These are phyloP conservation scores for Cystobasidium slooffiae DNA, from an alignment of 1,284 basidiomycete species.

Conservation along the genomic window DNA sequence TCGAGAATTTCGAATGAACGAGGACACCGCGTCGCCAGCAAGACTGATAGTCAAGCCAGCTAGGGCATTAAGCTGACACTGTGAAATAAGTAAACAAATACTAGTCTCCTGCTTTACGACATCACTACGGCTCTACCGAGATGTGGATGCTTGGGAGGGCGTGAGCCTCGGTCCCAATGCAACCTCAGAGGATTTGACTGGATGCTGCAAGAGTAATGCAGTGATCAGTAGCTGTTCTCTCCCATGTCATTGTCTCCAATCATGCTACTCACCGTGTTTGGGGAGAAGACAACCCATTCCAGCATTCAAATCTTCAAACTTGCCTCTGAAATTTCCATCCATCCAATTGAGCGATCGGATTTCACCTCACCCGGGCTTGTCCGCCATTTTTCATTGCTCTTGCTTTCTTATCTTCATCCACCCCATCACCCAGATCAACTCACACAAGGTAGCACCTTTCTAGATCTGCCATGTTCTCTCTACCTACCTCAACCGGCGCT, in stretches of 20 bases:
- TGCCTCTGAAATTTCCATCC: background rate
- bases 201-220: conserved; percentile 33
- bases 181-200: conserved; percentile 43
- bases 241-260: background rate
- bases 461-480: conserved; percentile 44
- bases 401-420: conserved; percentile 3
- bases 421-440: background rate
- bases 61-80: conserved; percentile 43
- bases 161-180: conserved; percentile 1
- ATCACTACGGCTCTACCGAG: conserved; percentile 43
- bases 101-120: conserved; percentile 15
- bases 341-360: background rate
- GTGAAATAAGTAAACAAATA: background rate
- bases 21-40: background rate
- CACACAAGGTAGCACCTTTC: background rate
- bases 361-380: conserved; percentile 6
- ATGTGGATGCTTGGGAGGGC: conserved; percentile 14
- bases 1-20: background rate
- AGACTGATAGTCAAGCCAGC: conserved; percentile 2
- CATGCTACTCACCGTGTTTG: conserved; percentile 34
- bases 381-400: background rate
- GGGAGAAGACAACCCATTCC: conserved; percentile 3
- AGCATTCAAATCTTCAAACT: conserved; percentile 6
- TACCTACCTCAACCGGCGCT: conserved; percentile 37
- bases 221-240: background rate